phyloP scores from a whole-genome alignment of 2,329 filamentous ascomycete genomes.

The Onygenales sp. region DNA sequence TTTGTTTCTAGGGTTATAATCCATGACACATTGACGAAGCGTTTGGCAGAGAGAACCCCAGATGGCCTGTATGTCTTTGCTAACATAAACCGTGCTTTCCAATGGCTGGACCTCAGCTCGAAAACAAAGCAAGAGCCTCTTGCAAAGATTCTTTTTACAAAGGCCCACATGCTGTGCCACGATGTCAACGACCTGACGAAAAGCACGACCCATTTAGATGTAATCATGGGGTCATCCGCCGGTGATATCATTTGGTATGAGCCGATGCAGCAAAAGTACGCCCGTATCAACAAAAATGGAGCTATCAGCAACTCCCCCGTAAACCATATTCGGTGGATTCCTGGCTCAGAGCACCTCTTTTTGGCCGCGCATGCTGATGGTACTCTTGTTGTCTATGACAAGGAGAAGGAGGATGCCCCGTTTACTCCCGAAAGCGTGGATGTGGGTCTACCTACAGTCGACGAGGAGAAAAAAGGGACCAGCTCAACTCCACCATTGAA shows the following conservation, averaged over 20 bases:
- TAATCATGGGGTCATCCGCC: constrained; percentile 92
- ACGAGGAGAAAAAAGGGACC: constrained; percentile 18
- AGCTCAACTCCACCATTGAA: constrained; percentile 42
- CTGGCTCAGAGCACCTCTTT: constrained; percentile 86
- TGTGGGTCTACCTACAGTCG: constrained; percentile 24
- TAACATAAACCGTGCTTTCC: constrained; percentile 89
- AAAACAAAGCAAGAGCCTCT: constrained; percentile 66
- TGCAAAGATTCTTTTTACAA: constrained; percentile 94
- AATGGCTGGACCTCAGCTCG: constrained; percentile 88
- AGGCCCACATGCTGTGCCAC: constrained; percentile 89
- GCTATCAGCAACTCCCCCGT: constrained; percentile 80
- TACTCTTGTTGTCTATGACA: constrained; percentile 86
- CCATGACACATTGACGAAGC: constrained; percentile 70
- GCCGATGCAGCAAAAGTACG: constrained; percentile 90
- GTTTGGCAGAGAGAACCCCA: constrained; percentile 64
- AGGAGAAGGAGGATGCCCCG: constrained; percentile 82
- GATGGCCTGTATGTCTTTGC: constrained; percentile 86
- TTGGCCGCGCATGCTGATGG: constrained; percentile 89
- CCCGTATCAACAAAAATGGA: constrained; percentile 92
- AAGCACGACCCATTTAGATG: constrained; percentile 67
- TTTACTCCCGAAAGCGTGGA: constrained; percentile 60
- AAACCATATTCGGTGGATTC: constrained; percentile 84
- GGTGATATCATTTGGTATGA: constrained; percentile 99
- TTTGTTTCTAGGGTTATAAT: constrained; percentile 96
- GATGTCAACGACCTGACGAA: constrained; percentile 83